Base-by-base conservation (phyloP, 306 rosid genomes). In the Oxytropis ochrocephala region DNA sequence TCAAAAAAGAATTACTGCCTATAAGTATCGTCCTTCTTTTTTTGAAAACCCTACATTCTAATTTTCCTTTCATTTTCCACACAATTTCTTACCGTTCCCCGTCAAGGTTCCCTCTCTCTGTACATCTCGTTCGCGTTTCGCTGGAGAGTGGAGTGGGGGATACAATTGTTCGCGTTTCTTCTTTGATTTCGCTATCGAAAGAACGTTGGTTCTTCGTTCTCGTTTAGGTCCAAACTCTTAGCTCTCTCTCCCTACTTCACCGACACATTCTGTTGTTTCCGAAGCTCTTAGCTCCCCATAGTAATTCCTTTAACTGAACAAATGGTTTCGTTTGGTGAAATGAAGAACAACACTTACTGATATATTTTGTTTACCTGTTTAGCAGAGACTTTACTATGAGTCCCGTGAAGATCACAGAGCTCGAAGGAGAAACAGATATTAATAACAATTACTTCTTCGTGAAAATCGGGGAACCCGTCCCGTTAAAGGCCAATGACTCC, bases 391-490 rank as follows among this genome's bases (percentile, higher is more conserved):
- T 16, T 7, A 39, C 13, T 19, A 64, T 43, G 78, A 42, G 53
- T 48, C 53, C 51, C 11, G 53, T 62, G n/a, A 79, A 10, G 42
- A 78, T 85, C 54, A 36, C 85, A 21, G 86, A 64, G 51, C 13
- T 72, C 9, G 87, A 81, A 76, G 98, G 91, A 39, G 91, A 79
- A 33, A 30, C 3, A n/a, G 67, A 66, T 8, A 53, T 79, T 49
- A 42, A 58, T 6, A 90, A 56, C 5, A 90, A 93, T 41, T 81
- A 79, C 85, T 86, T 76, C 86, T 93, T 93, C 74, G 71, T 67
- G 12, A 82, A 75, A 77, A 81, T 93, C 18, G 94, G 98, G 18
- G 90, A 86, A 27, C 49, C 93, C 11, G 68, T 90, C 39, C 97
- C 96, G 3, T 36, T 90, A 62, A 80, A 74, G 43, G 43, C 58